phyloP scores from a whole-genome alignment of 2,329 filamentous ascomycete species.

The Elsinoe batatas region DNA sequence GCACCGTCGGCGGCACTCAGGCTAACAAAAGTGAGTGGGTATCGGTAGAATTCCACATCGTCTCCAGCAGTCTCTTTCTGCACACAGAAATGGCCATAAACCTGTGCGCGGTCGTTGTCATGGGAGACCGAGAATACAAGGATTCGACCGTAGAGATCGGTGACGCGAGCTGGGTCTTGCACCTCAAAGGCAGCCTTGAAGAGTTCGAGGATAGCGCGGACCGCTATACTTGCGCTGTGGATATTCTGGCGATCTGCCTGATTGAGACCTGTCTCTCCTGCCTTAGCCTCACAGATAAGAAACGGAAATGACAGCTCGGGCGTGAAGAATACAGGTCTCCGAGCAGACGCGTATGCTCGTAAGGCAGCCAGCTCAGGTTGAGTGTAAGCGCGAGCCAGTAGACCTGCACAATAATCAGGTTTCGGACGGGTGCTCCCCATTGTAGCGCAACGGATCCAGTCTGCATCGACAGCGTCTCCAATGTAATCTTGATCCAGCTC shows the following conservation, averaged over 20 bases:
- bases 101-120: slow-evolving; percentile 15
- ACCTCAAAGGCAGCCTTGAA: slow-evolving; percentile 14
- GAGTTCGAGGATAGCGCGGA: slow-evolving; percentile 18
- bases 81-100: slow-evolving; percentile 16
- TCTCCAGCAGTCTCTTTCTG: background rate
- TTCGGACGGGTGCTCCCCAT: slow-evolving; percentile 17
- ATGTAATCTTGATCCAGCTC: background rate
- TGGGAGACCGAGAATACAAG: slow-evolving; percentile 16
- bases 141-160: slow-evolving; percentile 13
- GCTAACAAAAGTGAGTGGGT: slow-evolving; percentile 15
- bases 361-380: slow-evolving; percentile 16
- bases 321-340: slow-evolving; percentile 18
- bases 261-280: slow-evolving; percentile 17
- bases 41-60: slow-evolving; percentile 17
- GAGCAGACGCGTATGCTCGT: slow-evolving; percentile 16
- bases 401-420: slow-evolving; percentile 18
- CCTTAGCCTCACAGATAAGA: slow-evolving; percentile 20
- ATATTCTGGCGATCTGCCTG: slow-evolving; percentile 21
- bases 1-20: slow-evolving; percentile 15
- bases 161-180: background rate
- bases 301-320: slow-evolving; percentile 21
- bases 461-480: slow-evolving; percentile 16
- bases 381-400: slow-evolving; percentile 16
- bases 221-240: slow-evolving; percentile 18
- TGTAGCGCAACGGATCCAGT: slow-evolving; percentile 16